phyloP scores from a whole-genome alignment of 2,329 filamentous ascomycete species.

The Gaeumannomyces tritici region DNA sequence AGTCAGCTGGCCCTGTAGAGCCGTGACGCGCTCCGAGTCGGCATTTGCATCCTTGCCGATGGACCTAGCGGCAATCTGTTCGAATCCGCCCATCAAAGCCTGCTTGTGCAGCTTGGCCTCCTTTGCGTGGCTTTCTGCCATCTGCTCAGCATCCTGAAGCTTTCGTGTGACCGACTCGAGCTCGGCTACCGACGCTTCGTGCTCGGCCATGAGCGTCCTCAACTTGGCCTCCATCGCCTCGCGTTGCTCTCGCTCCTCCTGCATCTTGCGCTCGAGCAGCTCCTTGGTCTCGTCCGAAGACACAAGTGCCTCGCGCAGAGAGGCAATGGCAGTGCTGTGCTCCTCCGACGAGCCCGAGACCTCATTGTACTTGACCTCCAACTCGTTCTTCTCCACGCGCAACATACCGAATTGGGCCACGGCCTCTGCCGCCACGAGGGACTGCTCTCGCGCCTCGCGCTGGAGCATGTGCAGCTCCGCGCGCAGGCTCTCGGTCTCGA shows the following conservation, averaged over 20 bases:
- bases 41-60: constrained; percentile 31
- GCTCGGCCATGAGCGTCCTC: constrained; percentile 66
- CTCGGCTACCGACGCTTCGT: constrained; percentile 71
- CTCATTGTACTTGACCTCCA: constrained; percentile 60
- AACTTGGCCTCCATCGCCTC: constrained; percentile 71
- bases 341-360: constrained; percentile 57
- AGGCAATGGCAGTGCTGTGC: constrained; percentile 60
- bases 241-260: constrained; percentile 69
- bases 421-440: constrained; percentile 68
- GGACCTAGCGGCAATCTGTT: constrained; percentile 56
- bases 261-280: constrained; percentile 69
- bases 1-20: constrained; percentile 72
- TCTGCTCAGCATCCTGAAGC: constrained; percentile 75
- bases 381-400: constrained; percentile 76
- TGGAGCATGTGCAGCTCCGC: constrained; percentile 76
- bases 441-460: constrained; percentile 69
- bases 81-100: constrained; percentile 73
- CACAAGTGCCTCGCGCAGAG: constrained; percentile 66
- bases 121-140: constrained; percentile 76
- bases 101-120: constrained; percentile 81
- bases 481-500: constrained; percentile 77
- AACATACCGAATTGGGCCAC: constrained; percentile 64
- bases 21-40: constrained; percentile 56
- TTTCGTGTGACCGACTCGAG: constrained; percentile 65
- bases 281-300: constrained; percentile 70